Conservation (phyloP, 441 rosid species). For the Adansonia grandidieri region DNA sequence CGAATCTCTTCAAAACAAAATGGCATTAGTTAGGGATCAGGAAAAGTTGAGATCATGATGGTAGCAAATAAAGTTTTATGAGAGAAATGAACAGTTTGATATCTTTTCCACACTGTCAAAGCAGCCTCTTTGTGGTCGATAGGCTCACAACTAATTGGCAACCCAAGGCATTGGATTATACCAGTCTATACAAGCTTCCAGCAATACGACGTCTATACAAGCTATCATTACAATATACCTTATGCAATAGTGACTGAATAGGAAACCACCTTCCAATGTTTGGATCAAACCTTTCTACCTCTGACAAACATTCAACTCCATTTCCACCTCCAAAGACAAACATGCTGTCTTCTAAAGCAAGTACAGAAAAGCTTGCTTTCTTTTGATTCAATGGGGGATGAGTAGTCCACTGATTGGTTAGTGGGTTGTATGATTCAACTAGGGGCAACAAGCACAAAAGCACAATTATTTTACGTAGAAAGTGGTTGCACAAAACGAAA, state of each 20-base stretch:
- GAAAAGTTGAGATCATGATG: not conserved
- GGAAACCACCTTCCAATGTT: conserved; percentile 36
- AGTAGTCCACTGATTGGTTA: conserved; percentile 29
- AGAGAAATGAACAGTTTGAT: not conserved
- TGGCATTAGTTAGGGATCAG: not conserved
- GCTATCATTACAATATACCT: conserved; percentile 29
- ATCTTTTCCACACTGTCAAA: not conserved
- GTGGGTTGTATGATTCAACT: conserved; percentile 38
- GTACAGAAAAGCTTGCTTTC: conserved; percentile 36
- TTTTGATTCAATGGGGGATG: conserved; percentile 30
- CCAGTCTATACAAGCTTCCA: conserved; percentile 1
- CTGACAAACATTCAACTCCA: conserved; percentile 28
- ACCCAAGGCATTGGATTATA: not conserved
- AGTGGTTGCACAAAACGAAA: not conserved
- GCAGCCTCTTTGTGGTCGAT: not conserved
- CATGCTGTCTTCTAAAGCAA: conserved; percentile 30
- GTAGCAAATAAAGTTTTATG: not conserved
- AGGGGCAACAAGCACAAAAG: conserved; percentile 4
- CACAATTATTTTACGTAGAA: not conserved
- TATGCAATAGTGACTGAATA: conserved; percentile 29
- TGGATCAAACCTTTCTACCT: conserved; percentile 39
- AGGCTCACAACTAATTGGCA: not conserved
- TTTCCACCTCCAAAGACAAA: conserved; percentile 41
- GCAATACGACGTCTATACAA: not conserved
- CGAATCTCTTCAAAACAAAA: conserved; percentile 42